Conservation (phyloP, 2,329 filamentous ascomycete species). For the Aureobasidium sp. region DNA sequence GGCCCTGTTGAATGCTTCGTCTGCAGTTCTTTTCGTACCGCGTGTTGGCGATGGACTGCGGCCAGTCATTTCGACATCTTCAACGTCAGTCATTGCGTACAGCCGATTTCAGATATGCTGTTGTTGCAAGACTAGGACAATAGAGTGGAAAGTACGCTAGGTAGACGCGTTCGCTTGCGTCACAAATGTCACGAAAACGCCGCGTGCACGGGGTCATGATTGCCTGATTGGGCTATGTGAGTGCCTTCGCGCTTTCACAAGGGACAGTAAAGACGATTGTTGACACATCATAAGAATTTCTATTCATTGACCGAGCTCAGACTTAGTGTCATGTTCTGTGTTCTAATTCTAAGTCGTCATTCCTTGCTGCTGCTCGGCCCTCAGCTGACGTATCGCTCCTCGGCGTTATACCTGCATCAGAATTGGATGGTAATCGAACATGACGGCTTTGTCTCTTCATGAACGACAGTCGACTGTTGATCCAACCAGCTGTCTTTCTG, state of each 20-base stretch:
- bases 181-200: slow-evolving; percentile 2
- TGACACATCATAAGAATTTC: not conserved
- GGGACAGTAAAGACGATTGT: too few relatives aligned
- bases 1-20: slow-evolving; percentile 19
- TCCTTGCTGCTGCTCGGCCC: slow-evolving; percentile 1
- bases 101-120: not conserved
- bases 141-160: not conserved
- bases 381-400: not conserved
- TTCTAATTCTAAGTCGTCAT: slow-evolving; percentile 30
- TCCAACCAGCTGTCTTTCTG: slow-evolving; percentile 24
- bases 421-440: slow-evolving; percentile 9
- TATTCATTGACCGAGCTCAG: not conserved
- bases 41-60: slow-evolving; percentile 22
- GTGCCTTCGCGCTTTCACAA: not conserved
- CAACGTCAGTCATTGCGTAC: not conserved
- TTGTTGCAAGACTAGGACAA: not conserved
- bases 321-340: slow-evolving; percentile 25
- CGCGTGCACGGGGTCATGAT: slow-evolving; percentile 7
- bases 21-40: slow-evolving; percentile 29
- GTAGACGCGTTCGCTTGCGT: slow-evolving; percentile 1
- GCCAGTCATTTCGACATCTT: not conserved
- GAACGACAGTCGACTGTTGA: slow-evolving; percentile 16
- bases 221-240: not conserved
- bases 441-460: not conserved
- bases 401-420: not conserved